Evolutionary conservation across 2,329 filamentous ascomycete genomes (phyloP), one percentile per base, ranked within the genome.

Genomic region (Sclerotinia spermophila): DNA sequence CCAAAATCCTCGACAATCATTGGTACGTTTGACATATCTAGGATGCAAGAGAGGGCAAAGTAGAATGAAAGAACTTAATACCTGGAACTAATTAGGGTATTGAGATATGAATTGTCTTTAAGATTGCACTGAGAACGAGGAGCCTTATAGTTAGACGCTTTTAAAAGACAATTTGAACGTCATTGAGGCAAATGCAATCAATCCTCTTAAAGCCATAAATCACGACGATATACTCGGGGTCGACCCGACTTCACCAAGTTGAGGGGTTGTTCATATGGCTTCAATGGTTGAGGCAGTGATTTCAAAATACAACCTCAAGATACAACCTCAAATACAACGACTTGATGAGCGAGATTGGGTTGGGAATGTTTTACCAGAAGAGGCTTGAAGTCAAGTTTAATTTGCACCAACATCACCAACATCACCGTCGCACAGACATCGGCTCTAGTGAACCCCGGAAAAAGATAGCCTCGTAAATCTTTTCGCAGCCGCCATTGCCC

Each of bases 381-480:
- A 45, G 24, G 59, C 19, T 61, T 61, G 38, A 42, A 61, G 38
- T 44, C 40, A 40, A 61, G 59, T 27, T 30, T 44, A 24, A 5
- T n/a, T 58, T 17, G 48, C 58, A 61, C 53, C 53, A 56, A 56
- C 58, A 61, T 61, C 17, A 61, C 27, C 58, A 61, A 53, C 45
- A 40, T 65, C 45, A 65, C 44, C 27, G 44, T 64, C 61, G 61
- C 61, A 64, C 61, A 64, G 61, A 64, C 44, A 11, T 51, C 33
- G 33, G 61, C 21, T 51, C 40, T 64, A 27, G 24, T 64, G 21
- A 27, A 38, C 33, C 45, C 42, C 10, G 53, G 56, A 48, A 62
- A 62, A 40, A 68, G 66, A 48, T 51, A 68, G 53, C 66, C 66
- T 68, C 55, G 66, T 61, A 68, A 21, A 40, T 38, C 53, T 38